phyloP scores from a whole-genome alignment of 2,329 filamentous ascomycete species.

The Zymoseptoria tritici region DNA sequence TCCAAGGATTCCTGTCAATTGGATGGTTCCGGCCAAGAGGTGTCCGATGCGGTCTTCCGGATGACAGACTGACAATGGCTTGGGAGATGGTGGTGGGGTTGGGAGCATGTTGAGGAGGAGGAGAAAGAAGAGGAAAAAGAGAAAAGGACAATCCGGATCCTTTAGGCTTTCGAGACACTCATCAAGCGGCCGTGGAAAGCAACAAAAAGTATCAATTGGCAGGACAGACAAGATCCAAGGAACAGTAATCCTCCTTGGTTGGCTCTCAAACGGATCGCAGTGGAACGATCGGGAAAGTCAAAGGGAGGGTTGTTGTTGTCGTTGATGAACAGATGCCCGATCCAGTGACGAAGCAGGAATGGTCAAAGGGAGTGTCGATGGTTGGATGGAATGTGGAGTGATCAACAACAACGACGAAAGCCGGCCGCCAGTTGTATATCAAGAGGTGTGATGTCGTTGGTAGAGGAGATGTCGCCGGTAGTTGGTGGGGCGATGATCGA shows the following conservation, averaged over 20 bases:
- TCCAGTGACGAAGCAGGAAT: not conserved
- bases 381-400: not conserved
- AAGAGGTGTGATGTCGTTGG: constrained; percentile 6
- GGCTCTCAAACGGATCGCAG: not conserved
- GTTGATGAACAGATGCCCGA: constrained; percentile 1
- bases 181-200: constrained; percentile 8
- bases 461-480: constrained; percentile 11
- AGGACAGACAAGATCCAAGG: constrained; percentile 1
- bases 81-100: constrained; percentile 44
- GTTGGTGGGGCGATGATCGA: constrained; percentile 17
- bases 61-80: constrained; percentile 30
- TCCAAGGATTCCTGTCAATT: constrained; percentile 78
- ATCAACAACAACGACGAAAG: not conserved
- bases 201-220: constrained; percentile 6
- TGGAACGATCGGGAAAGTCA: not conserved
- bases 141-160: constrained; percentile 3
- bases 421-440: not conserved
- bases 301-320: constrained; percentile 5
- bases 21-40: constrained; percentile 72
- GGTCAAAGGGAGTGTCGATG: constrained; percentile 6
- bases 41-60: constrained; percentile 84
- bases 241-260: constrained; percentile 3
- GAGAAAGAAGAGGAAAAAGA: not conserved
- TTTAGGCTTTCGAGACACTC: constrained; percentile 13
- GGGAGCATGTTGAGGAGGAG: constrained; percentile 35